Base-by-base conservation (phyloP, 352 stramenopile genomes). In the Globisporangium parvum region DNA sequence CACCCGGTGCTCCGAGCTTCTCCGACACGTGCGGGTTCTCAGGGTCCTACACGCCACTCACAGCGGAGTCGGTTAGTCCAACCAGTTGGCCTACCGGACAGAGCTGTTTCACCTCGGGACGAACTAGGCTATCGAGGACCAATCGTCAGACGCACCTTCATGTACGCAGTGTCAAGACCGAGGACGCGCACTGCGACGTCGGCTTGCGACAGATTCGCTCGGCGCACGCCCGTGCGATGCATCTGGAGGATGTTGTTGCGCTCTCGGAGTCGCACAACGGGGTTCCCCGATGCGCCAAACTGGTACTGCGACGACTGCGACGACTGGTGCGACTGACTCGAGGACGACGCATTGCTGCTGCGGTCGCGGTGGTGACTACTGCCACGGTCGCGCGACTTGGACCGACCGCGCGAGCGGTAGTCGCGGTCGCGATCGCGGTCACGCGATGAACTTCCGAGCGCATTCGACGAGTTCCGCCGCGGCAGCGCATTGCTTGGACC, bases 191-290 rank as follows among this genome's bases (percentile, higher is more conserved):
- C 57, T 3, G 83, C 83, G 10, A 73, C 60, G n/a, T 90, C 80
- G 0, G 60, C 50, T 0, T 69, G 66, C 21, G 80, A 66, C 51
- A 91, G 47, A 23, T 72, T 80, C 37, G 70, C 62, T 21, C 77
- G 64, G 14, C 80, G 65, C 14, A 54, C 69, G 5, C 71, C 74
- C 2, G 76, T 82, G 18, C 79, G 76, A 41, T 93, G 83, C 83
- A 93, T 93, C 14, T 76, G 60, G 39, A 93, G 61, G 42, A 93
- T 70, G 53, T 90, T 87, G 46, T 87, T 86, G 9, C 80, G 59
- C 55, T 91, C 80, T 5, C 79, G 77, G 10, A 90, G 66, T 1
- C 82, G 66, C 21, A 83, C 57, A 10, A 71, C 65, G 1, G 79
- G 79, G 24, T 75, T 87, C 1, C 77, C 75, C 1, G 71, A 74